Base-by-base conservation (phyloP, 495 filamentous ascomycete species). In the Aspergillus panamensis region DNA sequence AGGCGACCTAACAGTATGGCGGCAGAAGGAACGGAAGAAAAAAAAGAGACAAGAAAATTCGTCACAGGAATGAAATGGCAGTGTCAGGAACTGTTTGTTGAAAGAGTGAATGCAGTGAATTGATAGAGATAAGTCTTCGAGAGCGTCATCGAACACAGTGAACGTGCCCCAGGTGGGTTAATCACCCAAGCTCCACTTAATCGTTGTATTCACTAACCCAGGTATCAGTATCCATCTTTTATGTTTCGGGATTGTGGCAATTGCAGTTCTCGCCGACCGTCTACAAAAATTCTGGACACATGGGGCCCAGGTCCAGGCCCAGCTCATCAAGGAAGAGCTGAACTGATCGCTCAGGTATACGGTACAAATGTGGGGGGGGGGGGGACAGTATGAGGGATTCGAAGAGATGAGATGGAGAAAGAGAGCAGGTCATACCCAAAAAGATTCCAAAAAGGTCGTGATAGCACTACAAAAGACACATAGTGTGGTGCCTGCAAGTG, bases 401-500 rank as follows among this genome's bases (percentile, higher is more conserved):
- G 6, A 21, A 20, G 17, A 45, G 42, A 45, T 1, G n/a, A 45
- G 9, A 45, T 17, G 16, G 16, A 6, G n/a, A 7, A 45, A 19
- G 8, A 43, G 45, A 42, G 30, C 14, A 51, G n/a, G 8, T 47
- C 59, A 61, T 61, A 61, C 59, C 17, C 19, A 9, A 19, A 45
- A 21, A 20, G 19, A 20, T 6, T 13, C 1, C n/a, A 20, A 19
- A 10, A 13, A 45, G 9, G 17, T 45, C 19, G 42, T 20, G 42
- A 10, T 20, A 13, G 17, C 50, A 48, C 43, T 30, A 39, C 21
- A 7, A 32, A 44, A 57, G 48, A 45, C 53, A 56, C 59, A 62
- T 57, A 62, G 21, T 53, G 21, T 53, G 49, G 51, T 61, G 51
- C 32, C 52, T 33, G n/a, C 49, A 42, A 43, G 16, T 62, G 59